phyloP scores from a whole-genome alignment of 1,284 basidiomycete genomes.

The Mycosarcoma maydis region DNA sequence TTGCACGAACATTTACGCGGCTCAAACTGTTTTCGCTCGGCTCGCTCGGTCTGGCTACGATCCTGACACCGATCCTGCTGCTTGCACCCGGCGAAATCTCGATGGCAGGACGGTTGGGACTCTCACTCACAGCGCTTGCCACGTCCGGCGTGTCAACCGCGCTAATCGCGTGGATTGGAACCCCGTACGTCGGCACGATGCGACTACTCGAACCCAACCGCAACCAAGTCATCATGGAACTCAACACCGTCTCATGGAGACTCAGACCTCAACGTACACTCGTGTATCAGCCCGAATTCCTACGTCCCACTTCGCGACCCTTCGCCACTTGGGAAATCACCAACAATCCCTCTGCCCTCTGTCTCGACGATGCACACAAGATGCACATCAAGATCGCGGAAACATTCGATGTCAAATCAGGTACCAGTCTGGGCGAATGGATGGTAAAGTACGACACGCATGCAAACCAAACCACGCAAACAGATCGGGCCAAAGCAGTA shows the following conservation, averaged over 20 bases:
- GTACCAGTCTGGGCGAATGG: slow-evolving; percentile 78
- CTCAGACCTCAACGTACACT: slow-evolving; percentile 74
- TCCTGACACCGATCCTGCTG: slow-evolving; percentile 81
- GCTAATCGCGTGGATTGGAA: slow-evolving; percentile 77
- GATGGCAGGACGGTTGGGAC: slow-evolving; percentile 74
- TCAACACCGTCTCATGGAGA: slow-evolving; percentile 76
- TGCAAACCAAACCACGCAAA: slow-evolving; percentile 71
- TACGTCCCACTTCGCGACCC: slow-evolving; percentile 76
- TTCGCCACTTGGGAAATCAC: slow-evolving; percentile 76
- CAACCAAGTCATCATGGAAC: slow-evolving; percentile 8
- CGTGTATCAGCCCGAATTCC: slow-evolving; percentile 79
- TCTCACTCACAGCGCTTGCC: slow-evolving; percentile 77
- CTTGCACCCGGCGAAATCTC: slow-evolving; percentile 80
- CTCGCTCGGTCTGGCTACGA: slow-evolving; percentile 77
- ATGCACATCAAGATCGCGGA: slow-evolving; percentile 47
- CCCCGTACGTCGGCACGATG: slow-evolving; percentile 72
- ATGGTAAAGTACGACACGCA: slow-evolving; percentile 76
- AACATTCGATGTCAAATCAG: slow-evolving; percentile 69
- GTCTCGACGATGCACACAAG: not conserved
- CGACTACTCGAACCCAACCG: slow-evolving; percentile 19
- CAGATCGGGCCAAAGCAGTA: slow-evolving; percentile 67
- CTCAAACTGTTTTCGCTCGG: slow-evolving; percentile 84
- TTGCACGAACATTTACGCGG: slow-evolving; percentile 77
- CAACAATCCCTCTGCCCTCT: slow-evolving; percentile 28
- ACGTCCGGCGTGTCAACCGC: slow-evolving; percentile 79